Conservation (phyloP, 108 stramenopile species). For the Poteriospumella lacustris region DNA sequence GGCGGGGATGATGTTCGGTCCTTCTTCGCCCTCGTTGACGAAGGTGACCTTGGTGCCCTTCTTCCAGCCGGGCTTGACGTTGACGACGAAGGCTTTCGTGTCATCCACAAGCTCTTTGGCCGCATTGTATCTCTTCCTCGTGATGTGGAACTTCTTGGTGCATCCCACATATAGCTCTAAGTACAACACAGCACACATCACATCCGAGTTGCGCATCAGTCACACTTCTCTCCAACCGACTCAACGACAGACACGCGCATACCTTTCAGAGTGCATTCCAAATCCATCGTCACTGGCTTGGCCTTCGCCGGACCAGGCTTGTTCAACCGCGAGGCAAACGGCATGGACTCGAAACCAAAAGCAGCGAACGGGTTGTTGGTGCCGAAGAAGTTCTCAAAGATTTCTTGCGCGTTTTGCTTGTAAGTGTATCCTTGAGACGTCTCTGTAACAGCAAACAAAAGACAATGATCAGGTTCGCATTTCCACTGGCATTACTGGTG, state of each 20-base stretch:
- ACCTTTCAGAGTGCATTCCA: slow-evolving; percentile 76
- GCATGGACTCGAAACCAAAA: slow-evolving; percentile 51
- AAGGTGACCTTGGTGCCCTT: slow-evolving; percentile 86
- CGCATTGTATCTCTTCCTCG: slow-evolving; percentile 63
- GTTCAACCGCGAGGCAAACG: slow-evolving; percentile 43
- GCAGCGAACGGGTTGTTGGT: slow-evolving; percentile 57
- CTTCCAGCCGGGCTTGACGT: slow-evolving; percentile 87
- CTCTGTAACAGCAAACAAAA: background rate
- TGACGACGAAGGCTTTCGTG: slow-evolving; percentile 75
- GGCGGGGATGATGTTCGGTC: slow-evolving; percentile 77
- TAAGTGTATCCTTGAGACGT: slow-evolving; percentile 30
- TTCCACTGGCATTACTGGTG: background rate
- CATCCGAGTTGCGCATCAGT: background rate
- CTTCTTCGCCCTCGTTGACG: slow-evolving; percentile 83
- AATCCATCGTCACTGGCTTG: slow-evolving; percentile 42
- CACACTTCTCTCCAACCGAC: background rate
- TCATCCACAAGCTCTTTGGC: slow-evolving; percentile 63
- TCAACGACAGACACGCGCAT: background rate
- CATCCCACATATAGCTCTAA: slow-evolving; percentile 88
- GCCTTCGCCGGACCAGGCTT: slow-evolving; percentile 53
- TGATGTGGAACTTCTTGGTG: slow-evolving; percentile 81
- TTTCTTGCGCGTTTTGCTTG: slow-evolving; percentile 52
- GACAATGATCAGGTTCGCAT: background rate
- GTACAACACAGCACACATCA: background rate
- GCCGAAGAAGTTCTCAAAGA: slow-evolving; percentile 60